These are phyloP conservation scores for Heimioporus sp. DNA, from an alignment of 768 basidiomycete species.

Conservation along the genomic window DNA sequence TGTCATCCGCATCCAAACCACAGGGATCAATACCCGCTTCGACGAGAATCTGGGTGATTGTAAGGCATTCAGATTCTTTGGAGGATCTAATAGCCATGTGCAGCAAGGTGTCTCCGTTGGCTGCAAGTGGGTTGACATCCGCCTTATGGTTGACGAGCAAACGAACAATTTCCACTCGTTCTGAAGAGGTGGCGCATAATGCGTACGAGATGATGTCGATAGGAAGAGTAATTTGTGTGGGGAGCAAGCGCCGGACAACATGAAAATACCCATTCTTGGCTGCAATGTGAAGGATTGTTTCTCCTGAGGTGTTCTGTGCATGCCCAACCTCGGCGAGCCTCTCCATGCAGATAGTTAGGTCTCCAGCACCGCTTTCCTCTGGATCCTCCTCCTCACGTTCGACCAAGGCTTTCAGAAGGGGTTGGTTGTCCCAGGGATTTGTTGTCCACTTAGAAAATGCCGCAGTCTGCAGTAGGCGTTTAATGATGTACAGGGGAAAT, in stretches of 20 bases:
- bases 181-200: not conserved
- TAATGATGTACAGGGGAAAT: conserved; percentile 1
- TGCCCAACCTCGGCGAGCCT: not conserved
- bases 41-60: not conserved
- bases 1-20: not conserved
- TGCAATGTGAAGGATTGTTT: conserved; percentile 3
- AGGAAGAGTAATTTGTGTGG: not conserved
- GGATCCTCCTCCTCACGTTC: conserved; percentile 1
- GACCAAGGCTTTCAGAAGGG: conserved; percentile 3
- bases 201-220: too few species aligned
- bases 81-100: not conserved
- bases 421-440: not conserved
- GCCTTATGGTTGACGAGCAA: conserved; percentile 1
- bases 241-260: not conserved
- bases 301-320: too few species aligned
- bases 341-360: not conserved
- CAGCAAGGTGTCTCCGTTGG: not conserved
- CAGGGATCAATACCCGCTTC: not conserved
- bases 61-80: not conserved
- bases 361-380: too few species aligned
- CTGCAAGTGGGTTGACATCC: not conserved
- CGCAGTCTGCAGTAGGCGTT: not conserved
- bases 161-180: conserved; percentile 1
- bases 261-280: conserved; percentile 4
- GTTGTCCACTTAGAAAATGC: not conserved